Evolutionary conservation across 2,329 filamentous ascomycete genomes (phyloP).

Genomic region (Thelonectria rubi): DNA sequence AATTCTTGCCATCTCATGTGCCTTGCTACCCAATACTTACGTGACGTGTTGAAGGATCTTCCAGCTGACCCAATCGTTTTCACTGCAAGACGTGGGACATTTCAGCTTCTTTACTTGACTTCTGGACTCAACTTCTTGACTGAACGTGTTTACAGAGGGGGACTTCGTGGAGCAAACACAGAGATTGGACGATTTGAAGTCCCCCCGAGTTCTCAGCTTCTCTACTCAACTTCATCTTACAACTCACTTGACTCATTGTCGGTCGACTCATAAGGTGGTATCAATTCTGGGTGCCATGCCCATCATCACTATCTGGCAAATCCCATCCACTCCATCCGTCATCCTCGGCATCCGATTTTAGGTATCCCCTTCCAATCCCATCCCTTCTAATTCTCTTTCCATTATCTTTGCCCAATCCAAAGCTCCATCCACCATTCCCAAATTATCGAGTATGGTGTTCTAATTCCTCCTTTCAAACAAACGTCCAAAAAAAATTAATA

Average conservation of each 20-base stretch:
- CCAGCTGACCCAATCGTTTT: too few relatives aligned
- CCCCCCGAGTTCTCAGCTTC: too few relatives aligned
- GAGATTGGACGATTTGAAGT: too few relatives aligned
- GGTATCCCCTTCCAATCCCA: conserved; percentile 9
- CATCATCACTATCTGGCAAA: conserved; percentile 27
- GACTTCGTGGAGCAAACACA: too few relatives aligned
- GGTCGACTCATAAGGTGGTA: conserved; percentile 29
- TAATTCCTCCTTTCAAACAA: conserved; percentile 13
- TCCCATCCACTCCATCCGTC: conserved; percentile 22
- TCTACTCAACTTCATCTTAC: background rate
- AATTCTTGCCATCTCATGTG: background rate
- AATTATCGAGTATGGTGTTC: conserved; percentile 6
- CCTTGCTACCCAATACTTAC: too few relatives aligned
- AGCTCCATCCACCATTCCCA: conserved; percentile 13
- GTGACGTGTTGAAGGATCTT: too few relatives aligned
- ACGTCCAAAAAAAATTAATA: conserved; percentile 9
- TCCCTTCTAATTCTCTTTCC: conserved; percentile 12
- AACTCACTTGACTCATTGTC: conserved; percentile 12
- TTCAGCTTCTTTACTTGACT: too few relatives aligned
- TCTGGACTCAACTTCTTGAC: too few relatives aligned
- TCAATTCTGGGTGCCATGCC: conserved; percentile 37
- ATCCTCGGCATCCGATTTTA: conserved; percentile 19
- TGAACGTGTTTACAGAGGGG: too few relatives aligned
- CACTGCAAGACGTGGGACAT: too few relatives aligned
- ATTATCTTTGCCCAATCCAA: conserved; percentile 21